These are phyloP conservation scores for Lachancea sp. DNA, from an alignment of 805 yeast genomes.

Conservation along the genomic window DNA sequence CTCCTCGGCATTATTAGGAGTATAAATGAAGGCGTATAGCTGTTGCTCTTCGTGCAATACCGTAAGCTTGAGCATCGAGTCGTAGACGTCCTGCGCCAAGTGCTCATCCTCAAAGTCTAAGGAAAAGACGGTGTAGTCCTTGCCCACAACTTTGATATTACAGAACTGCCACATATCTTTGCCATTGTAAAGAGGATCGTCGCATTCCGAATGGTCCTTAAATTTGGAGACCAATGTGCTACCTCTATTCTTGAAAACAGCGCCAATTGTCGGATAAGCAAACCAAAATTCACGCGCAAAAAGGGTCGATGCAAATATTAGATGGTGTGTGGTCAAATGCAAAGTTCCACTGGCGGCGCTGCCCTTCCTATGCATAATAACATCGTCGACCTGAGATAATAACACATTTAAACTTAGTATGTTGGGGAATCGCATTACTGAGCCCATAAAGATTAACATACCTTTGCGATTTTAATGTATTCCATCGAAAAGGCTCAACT, in stretches of 20 bases:
- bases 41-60: constrained; percentile 45
- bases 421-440: constrained; percentile 4
- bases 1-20: constrained; percentile 65
- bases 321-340: constrained; percentile 69
- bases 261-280: constrained; percentile 77
- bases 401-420: background rate
- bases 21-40: constrained; percentile 77
- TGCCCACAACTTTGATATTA: constrained; percentile 64
- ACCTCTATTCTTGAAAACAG: constrained; percentile 51
- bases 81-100: constrained; percentile 64
- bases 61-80: constrained; percentile 61
- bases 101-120: constrained; percentile 59
- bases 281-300: constrained; percentile 73
- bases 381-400: constrained; percentile 39
- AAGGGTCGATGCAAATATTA: constrained; percentile 48
- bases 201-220: constrained; percentile 18
- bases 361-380: constrained; percentile 55
- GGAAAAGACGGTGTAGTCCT: constrained; percentile 78
- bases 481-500: constrained; percentile 38
- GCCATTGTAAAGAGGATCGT: constrained; percentile 16
- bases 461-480: constrained; percentile 47
- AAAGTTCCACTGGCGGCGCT: constrained; percentile 48
- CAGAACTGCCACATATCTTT: constrained; percentile 36
- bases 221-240: constrained; percentile 35
- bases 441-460: constrained; percentile 16